phyloP scores from a whole-genome alignment of 495 filamentous ascomycete genomes.

The Aspergillus baeticus region DNA sequence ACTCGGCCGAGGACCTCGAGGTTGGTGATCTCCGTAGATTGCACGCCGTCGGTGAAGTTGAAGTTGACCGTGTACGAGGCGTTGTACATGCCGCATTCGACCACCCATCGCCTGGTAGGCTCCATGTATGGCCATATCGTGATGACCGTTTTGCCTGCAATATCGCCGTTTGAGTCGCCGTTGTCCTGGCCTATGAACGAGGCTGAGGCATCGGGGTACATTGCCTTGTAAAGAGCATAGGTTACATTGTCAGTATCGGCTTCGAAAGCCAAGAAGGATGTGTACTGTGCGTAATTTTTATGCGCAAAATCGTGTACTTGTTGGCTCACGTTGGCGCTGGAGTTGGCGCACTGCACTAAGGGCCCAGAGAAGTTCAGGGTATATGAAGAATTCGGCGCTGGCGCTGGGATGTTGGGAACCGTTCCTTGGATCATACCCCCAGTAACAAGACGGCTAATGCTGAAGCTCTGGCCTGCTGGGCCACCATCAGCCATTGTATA shows the following conservation, averaged over 20 bases:
- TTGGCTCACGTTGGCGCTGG: conserved; percentile 1
- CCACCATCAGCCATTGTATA: neutral
- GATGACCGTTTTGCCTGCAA: neutral
- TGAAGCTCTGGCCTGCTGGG: neutral
- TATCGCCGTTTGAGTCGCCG: neutral
- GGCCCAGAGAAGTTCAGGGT: neutral
- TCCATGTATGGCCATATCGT: neutral
- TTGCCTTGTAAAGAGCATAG: neutral
- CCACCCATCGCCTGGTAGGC: neutral
- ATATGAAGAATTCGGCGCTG: conserved; percentile 5
- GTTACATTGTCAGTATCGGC: neutral
- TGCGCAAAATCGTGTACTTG: neutral
- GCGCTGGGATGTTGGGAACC: neutral
- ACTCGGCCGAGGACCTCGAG: neutral
- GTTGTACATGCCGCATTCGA: conserved; percentile 9
- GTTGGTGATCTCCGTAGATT: neutral
- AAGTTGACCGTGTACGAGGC: conserved; percentile 4
- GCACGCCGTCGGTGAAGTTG: neutral
- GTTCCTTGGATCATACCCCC: neutral
- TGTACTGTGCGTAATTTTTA: neutral
- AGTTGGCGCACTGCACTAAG: neutral
- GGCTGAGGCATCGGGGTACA: neutral
- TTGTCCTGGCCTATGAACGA: neutral
- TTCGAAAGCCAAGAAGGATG: neutral
- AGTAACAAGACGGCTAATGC: neutral